phyloP scores from a whole-genome alignment of 495 filamentous ascomycete genomes.

The Aspergillus bertholletiae region DNA sequence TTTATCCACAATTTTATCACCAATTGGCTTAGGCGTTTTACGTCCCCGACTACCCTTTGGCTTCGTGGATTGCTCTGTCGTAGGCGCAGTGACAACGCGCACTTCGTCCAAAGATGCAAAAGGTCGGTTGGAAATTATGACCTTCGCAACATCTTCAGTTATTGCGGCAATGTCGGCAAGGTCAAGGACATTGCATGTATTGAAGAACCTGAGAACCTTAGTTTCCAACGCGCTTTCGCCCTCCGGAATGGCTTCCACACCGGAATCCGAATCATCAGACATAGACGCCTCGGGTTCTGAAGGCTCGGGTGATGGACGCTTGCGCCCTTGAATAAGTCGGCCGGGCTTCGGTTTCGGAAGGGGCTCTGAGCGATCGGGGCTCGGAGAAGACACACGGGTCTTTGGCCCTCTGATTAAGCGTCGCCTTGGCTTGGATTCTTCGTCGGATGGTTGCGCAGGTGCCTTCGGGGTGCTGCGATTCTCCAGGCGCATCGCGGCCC shows the following conservation, averaged over 20 bases:
- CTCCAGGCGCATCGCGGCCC: slow-evolving; percentile 43
- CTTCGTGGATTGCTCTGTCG: slow-evolving; percentile 36
- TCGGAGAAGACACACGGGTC: slow-evolving; percentile 24
- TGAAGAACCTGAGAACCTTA: slow-evolving; percentile 76
- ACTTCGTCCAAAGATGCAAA: slow-evolving; percentile 63
- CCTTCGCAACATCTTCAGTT: slow-evolving; percentile 59
- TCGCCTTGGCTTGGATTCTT: slow-evolving; percentile 30
- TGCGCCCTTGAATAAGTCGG: slow-evolving; percentile 58
- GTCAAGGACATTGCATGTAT: slow-evolving; percentile 66
- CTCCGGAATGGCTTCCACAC: slow-evolving; percentile 28
- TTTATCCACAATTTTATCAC: slow-evolving; percentile 69
- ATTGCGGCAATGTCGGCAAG: slow-evolving; percentile 74
- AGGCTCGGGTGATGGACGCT: slow-evolving; percentile 42
- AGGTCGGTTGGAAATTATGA: slow-evolving; percentile 66
- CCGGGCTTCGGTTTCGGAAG: slow-evolving; percentile 40
- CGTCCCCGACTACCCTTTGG: slow-evolving; percentile 46
- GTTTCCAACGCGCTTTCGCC: slow-evolving; percentile 42
- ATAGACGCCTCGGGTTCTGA: slow-evolving; percentile 37
- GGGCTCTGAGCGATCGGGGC: slow-evolving; percentile 21
- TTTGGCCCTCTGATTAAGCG: slow-evolving; percentile 41
- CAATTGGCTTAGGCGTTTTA: slow-evolving; percentile 52
- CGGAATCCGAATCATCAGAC: slow-evolving; percentile 59
- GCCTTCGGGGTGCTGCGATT: slow-evolving; percentile 16
- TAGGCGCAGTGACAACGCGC: slow-evolving; percentile 52
- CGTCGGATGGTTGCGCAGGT: slow-evolving; percentile 14